Percentiles rank a stretch among this genome's conserved stretches.
Evolutionary conservation across 176 grass and related monocot species (phyloP).

Genomic region (Cenchrus fungigraminus): DNA sequence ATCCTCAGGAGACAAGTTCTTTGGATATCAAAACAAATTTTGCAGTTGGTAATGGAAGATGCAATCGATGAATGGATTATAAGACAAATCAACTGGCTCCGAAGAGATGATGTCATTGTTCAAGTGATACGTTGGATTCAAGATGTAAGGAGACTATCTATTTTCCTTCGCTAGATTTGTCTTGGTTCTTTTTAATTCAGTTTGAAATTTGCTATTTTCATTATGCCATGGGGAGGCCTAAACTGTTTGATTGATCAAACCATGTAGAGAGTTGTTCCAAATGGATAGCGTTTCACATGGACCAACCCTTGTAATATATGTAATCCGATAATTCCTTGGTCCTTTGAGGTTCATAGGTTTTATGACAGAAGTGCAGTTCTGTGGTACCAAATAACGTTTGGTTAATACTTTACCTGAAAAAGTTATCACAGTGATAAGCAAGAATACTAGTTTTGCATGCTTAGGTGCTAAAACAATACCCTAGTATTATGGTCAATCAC

Average conservation of each 20-base stretch:
- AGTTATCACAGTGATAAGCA: too few relatives aligned
- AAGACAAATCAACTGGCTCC: conserved; percentile 91
- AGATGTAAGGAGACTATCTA: conserved; percentile 65
- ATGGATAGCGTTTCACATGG: too few relatives aligned
- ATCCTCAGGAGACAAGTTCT: conserved; percentile 83
- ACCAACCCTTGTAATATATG: background rate
- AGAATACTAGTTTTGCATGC: too few relatives aligned
- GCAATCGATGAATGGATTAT: conserved; percentile 99
- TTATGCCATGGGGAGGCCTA: background rate
- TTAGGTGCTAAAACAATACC: too few relatives aligned
- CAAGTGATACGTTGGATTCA: conserved; percentile 88
- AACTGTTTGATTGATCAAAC: too few relatives aligned
- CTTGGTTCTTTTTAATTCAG: conserved; percentile 14
- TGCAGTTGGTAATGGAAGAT: conserved; percentile 98
- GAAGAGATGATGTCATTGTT: conserved; percentile 76
- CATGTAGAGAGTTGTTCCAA: too few relatives aligned
- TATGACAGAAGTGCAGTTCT: background rate
- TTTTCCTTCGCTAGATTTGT: background rate
- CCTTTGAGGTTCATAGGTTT: background rate
- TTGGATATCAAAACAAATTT: conserved; percentile 99
- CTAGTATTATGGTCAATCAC: too few relatives aligned
- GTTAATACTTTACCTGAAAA: too few relatives aligned
- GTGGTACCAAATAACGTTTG: too few relatives aligned
- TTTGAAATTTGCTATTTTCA: conserved; percentile 5
- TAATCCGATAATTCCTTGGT: background rate